Base-by-base conservation (phyloP, 495 filamentous ascomycete species). In the Penicillium herquei region DNA sequence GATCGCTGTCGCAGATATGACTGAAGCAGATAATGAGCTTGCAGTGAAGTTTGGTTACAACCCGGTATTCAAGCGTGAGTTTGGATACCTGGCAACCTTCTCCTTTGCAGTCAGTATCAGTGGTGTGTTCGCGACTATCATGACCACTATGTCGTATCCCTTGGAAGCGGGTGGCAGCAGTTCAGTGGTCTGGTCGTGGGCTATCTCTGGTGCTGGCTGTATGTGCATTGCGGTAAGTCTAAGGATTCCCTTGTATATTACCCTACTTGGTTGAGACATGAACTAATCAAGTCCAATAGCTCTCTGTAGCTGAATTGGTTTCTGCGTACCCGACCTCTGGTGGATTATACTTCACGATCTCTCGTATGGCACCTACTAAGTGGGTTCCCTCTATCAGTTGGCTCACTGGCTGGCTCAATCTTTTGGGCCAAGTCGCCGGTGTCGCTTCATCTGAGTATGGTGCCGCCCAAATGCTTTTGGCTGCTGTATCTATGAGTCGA, bases 401-500 rank as follows among this genome's bases (percentile, higher is more conserved):
- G 64, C 10, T 72, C n/a, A 66, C 76, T 40, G 86, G 86, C 0
- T 89, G 86, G 82, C 76, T 87, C 64, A 88, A 87, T 56, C 76
- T 89, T 2, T 73, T 87, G 5, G 86, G 86, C 39, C 84, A 87
- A 56, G 72, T 87, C 40, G 79, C 81, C 8, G 86, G 86, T 37
- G 76, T 83, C 32, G 86, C 86, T 7, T 84, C 82, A 0, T 82
- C 84, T 1, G 85, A 87, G 57, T 89, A 88, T 58, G 85, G 84
- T 6, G 79, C 83, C 6, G 81, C 84, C 0, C 84, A 88, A 65
- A 80, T 89, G 78, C 80, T 88, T 34, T 72, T 89, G 6, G 85
- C 85, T 5, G 83, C 83, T 13, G 81, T 85, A 11, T 81, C 81
- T 6, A 88, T 89, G 78, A 76, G 76, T 21, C 73, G 79, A 6